Evolutionary conservation across 805 yeast species (phyloP).

Genomic region (Suhomyces vadensis): DNA sequence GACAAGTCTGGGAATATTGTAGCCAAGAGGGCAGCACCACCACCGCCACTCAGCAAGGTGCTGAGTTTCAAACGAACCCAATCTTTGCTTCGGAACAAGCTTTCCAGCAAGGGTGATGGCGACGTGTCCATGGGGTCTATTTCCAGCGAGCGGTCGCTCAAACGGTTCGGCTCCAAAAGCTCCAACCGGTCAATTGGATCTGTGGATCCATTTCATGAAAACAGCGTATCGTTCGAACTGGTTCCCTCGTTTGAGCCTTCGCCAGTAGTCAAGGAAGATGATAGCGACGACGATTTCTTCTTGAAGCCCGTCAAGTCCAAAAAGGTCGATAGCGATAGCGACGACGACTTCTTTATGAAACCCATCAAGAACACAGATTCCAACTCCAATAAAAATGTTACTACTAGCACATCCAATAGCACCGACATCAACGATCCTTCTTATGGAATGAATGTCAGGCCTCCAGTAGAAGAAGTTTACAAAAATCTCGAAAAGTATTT

Average conservation of each 20-base stretch:
- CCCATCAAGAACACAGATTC: slow-evolving; percentile 6
- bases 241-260: slow-evolving; percentile 47
- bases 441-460: slow-evolving; percentile 67
- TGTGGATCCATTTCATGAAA: slow-evolving; percentile 66
- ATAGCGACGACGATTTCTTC: slow-evolving; percentile 18
- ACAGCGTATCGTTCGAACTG: slow-evolving; percentile 69
- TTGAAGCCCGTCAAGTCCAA: slow-evolving; percentile 26
- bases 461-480: slow-evolving; percentile 92
- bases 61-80: slow-evolving; percentile 13
- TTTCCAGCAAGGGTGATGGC: too few species aligned
- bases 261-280: slow-evolving; percentile 23
- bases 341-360: slow-evolving; percentile 19
- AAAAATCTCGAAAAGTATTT: slow-evolving; percentile 89
- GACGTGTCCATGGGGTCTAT: slow-evolving; percentile 9
- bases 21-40: slow-evolving; percentile 72
- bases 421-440: too few species aligned
- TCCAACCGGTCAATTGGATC: slow-evolving; percentile 10
- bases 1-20: slow-evolving; percentile 39
- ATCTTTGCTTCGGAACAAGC: slow-evolving; percentile 8
- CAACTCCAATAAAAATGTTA: neutral
- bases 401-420: neutral
- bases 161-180: slow-evolving; percentile 1
- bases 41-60: slow-evolving; percentile 50
- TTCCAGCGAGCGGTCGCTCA: slow-evolving; percentile 13
- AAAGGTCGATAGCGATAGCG: slow-evolving; percentile 14